phyloP scores from a whole-genome alignment of 2,329 filamentous ascomycete genomes.

The Zymoseptoria crescenta region DNA sequence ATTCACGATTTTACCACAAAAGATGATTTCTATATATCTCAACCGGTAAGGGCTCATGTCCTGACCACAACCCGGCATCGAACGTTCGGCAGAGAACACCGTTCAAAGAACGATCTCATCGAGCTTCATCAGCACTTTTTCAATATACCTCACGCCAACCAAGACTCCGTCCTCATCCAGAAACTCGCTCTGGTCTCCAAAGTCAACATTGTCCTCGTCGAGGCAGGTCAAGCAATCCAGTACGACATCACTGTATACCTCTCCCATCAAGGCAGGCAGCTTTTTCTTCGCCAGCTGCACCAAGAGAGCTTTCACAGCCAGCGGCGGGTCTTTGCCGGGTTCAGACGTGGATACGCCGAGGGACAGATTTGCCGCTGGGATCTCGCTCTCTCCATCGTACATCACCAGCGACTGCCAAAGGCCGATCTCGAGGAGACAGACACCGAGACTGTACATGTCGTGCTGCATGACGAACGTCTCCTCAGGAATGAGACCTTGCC shows the following conservation, averaged over 20 bases:
- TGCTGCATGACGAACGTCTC: constrained; percentile 45
- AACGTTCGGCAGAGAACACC: background rate
- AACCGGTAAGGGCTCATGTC: too few relatives aligned
- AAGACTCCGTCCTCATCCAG: constrained; percentile 10
- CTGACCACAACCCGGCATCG: too few relatives aligned
- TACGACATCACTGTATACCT: constrained; percentile 29
- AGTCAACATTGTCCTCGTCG: constrained; percentile 17
- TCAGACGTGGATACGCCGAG: background rate
- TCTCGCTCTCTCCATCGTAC: constrained; percentile 8
- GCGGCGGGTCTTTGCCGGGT: background rate
- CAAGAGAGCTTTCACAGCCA: constrained; percentile 2
- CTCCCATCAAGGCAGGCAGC: constrained; percentile 23
- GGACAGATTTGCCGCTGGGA: background rate
- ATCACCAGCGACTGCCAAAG: constrained; percentile 37
- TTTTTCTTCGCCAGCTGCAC: constrained; percentile 7
- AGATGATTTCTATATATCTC: too few relatives aligned
- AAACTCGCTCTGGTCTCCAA: constrained; percentile 8
- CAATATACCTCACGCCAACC: constrained; percentile 17
- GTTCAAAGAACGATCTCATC: background rate
- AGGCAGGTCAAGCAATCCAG: constrained; percentile 28
- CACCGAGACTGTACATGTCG: constrained; percentile 50
- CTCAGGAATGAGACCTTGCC: constrained; percentile 37
- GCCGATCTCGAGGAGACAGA: constrained; percentile 47
- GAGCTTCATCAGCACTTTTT: constrained; percentile 18
- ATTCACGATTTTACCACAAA: too few relatives aligned